These are phyloP conservation scores for Epichloe aotearoae DNA, from an alignment of 2,329 filamentous ascomycete genomes.

Conservation along the genomic window DNA sequence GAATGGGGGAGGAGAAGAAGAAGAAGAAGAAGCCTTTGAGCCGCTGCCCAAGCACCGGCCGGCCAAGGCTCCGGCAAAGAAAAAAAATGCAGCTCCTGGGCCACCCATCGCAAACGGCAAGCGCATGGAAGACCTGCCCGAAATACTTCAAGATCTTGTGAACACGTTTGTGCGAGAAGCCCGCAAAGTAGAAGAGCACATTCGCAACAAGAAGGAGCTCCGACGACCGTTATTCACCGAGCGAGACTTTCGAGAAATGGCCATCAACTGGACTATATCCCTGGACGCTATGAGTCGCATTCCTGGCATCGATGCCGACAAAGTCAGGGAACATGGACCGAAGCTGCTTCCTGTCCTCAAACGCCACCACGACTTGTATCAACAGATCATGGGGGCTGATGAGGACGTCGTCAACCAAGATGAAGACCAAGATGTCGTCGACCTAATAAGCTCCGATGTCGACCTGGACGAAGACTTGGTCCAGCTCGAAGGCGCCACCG, in stretches of 20 bases:
- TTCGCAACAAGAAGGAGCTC: conserved; percentile 46
- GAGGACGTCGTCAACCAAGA: conserved; percentile 8
- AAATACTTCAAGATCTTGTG: conserved; percentile 51
- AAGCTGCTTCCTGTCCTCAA: conserved; percentile 47
- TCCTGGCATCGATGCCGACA: conserved; percentile 46
- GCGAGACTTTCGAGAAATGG: conserved; percentile 58
- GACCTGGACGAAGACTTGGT: conserved; percentile 24
- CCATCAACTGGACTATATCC: conserved; percentile 50
- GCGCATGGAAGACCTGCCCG: conserved; percentile 38
- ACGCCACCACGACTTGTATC: conserved; percentile 31
- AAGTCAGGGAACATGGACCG: conserved; percentile 47
- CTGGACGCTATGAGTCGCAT: conserved; percentile 50
- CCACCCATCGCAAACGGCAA: conserved; percentile 46
- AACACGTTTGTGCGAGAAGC: conserved; percentile 51
- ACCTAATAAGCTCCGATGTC: conserved; percentile 37
- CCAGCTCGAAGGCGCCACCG: conserved; percentile 24
- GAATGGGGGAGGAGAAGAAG: conserved; percentile 23
- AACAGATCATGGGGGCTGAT: conserved; percentile 33
- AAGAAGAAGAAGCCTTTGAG: conserved; percentile 31
- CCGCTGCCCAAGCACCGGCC: conserved; percentile 26
- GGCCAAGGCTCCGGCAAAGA: conserved; percentile 17
- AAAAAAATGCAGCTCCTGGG: conserved; percentile 20
- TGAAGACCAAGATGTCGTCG: conserved; percentile 31
- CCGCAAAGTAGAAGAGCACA: conserved; percentile 42
- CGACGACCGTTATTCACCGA: conserved; percentile 54